Percentiles rank a stretch among this genome's conserved stretches.
Evolutionary conservation across 1,139 yeast species (phyloP).

Genomic region (Geotrichum carabidarum): DNA sequence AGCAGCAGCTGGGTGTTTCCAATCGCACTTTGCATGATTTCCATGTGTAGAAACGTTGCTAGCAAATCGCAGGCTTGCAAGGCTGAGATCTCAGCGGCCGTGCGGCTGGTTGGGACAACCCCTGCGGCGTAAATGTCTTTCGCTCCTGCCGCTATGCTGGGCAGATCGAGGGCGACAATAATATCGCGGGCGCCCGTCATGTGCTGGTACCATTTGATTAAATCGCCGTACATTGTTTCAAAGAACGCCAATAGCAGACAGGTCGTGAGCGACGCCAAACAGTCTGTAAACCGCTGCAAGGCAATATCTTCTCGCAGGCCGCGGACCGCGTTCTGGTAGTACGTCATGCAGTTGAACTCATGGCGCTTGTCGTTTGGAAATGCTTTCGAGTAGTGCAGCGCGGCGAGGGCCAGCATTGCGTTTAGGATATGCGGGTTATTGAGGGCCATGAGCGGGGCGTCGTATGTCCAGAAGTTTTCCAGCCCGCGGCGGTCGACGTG

Average conservation of each 20-base stretch:
- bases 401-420: slow-evolving; percentile 13
- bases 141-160: slow-evolving; percentile 2
- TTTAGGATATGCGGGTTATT: slow-evolving; percentile 14
- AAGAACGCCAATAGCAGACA: slow-evolving; percentile 18
- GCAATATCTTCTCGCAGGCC: slow-evolving; percentile 11
- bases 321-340: slow-evolving; percentile 11
- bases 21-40: slow-evolving; percentile 19
- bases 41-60: slow-evolving; percentile 17
- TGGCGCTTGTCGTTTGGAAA: background rate
- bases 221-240: slow-evolving; percentile 19
- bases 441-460: slow-evolving; percentile 18
- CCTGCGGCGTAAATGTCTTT: background rate
- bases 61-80: slow-evolving; percentile 12
- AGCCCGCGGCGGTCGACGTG: slow-evolving; percentile 14
- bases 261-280: slow-evolving; percentile 16
- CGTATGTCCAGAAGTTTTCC: slow-evolving; percentile 19
- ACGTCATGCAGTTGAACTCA: slow-evolving; percentile 8
- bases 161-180: slow-evolving; percentile 8
- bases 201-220: slow-evolving; percentile 20
- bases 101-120: background rate
- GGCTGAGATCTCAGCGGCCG: slow-evolving; percentile 2
- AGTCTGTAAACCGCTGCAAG: slow-evolving; percentile 2
- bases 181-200: slow-evolving; percentile 21
- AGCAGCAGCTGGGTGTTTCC: slow-evolving; percentile 12
- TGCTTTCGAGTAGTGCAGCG: slow-evolving; percentile 11